Evolutionary conservation across 441 rosid species (phyloP).

Genomic region (Erodium trifolium): DNA sequence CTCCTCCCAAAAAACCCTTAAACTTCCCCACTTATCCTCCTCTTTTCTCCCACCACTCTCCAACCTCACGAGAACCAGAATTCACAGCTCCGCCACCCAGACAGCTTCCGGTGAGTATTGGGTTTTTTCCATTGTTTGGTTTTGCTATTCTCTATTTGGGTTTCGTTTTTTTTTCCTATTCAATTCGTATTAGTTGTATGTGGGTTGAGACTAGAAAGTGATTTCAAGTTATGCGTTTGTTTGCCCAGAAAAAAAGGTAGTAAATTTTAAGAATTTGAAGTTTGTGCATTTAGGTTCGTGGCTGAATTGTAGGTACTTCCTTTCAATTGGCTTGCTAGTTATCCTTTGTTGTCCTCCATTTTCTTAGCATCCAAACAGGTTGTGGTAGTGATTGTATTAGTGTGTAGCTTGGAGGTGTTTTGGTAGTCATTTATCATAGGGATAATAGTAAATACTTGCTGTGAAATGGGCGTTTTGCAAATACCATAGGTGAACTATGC

Average conservation of each 20-base stretch:
- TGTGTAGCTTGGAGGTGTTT: too few relatives aligned
- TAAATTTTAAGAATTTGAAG: neutral
- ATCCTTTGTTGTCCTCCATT: neutral
- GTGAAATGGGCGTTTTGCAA: too few relatives aligned
- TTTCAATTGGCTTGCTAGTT: neutral
- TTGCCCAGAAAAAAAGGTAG: neutral
- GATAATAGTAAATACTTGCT: too few relatives aligned
- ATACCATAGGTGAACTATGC: too few relatives aligned
- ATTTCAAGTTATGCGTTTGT: neutral
- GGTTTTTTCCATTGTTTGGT: neutral
- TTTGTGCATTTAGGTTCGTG: slow-evolving; percentile 3
- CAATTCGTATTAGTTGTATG: neutral
- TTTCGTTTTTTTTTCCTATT: neutral
- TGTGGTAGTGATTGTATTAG: too few relatives aligned
- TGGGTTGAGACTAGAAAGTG: slow-evolving; percentile 5
- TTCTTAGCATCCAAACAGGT: neutral
- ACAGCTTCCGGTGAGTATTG: slow-evolving; percentile 25
- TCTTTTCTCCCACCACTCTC: slow-evolving; percentile 20
- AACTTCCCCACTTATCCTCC: slow-evolving; percentile 14
- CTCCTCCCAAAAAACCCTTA: slow-evolving; percentile 15
- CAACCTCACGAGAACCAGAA: slow-evolving; percentile 21
- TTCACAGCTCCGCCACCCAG: slow-evolving; percentile 17
- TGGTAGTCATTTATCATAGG: too few relatives aligned
- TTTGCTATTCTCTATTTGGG: slow-evolving; percentile 1
- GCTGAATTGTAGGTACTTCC: neutral